A percentile compares a stretch with the other conserved stretches of the same genome.
These are phyloP conservation scores for Vaccinium corymbosum DNA, from an alignment of 148 eudicot species.

Conservation along the genomic window DNA sequence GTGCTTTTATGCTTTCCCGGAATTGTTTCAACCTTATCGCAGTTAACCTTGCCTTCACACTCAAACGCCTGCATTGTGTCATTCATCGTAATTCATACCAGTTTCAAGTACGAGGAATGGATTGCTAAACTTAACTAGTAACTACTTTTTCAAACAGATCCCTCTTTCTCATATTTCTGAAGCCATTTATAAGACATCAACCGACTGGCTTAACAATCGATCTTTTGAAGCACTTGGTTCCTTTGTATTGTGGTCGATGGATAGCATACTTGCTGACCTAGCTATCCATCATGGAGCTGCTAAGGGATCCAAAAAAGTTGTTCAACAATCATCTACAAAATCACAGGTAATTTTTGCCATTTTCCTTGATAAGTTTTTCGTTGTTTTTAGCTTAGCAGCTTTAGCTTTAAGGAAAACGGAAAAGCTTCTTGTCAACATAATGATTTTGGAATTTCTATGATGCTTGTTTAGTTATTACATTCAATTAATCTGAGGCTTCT, in stretches of 20 bases:
- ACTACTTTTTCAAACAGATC: conserved; percentile 32
- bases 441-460: not conserved
- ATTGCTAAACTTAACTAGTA: not conserved
- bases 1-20: not conserved
- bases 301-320: conserved; percentile 42
- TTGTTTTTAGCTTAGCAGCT: not conserved
- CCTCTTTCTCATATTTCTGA: conserved; percentile 55
- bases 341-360: conserved; percentile 39
- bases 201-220: conserved; percentile 53
- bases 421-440: not conserved
- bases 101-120: not conserved
- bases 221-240: conserved; percentile 46
- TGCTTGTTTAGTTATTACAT: not conserved
- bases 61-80: not conserved
- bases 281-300: conserved; percentile 31
- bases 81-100: not conserved
- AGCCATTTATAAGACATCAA: conserved; percentile 51
- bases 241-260: conserved; percentile 50
- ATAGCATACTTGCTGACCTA: conserved; percentile 45
- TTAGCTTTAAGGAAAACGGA: not conserved
- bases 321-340: conserved; percentile 38
- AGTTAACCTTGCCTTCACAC: not conserved
- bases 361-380: not conserved
- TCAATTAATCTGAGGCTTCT: not conserved
- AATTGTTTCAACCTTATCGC: not conserved